phyloP scores from a whole-genome alignment of 352 stramenopile species.

The Saprolegnia parasitica region DNA sequence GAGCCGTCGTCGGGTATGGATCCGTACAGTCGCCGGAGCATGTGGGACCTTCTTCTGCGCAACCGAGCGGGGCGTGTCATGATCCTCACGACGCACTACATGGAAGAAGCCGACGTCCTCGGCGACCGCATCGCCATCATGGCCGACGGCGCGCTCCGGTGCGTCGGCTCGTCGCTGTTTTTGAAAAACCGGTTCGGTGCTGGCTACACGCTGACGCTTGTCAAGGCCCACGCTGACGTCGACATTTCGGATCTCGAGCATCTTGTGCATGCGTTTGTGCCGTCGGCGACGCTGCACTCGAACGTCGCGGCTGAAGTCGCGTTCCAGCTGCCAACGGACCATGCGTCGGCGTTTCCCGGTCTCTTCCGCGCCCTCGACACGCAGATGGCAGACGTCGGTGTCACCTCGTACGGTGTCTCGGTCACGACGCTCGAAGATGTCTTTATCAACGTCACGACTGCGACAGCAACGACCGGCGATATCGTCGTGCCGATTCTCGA shows the following conservation, averaged over 20 bases:
- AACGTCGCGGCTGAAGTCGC: conserved; percentile 71
- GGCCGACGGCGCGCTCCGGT: conserved; percentile 63
- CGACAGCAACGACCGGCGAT: background rate
- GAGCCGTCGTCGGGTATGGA: conserved; percentile 93
- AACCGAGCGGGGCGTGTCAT: conserved; percentile 62
- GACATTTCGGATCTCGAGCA: conserved; percentile 27
- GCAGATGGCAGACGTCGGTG: conserved; percentile 34
- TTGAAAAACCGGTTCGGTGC: conserved; percentile 81
- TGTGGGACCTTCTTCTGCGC: conserved; percentile 84
- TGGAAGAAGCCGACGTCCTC: conserved; percentile 86
- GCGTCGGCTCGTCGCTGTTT: conserved; percentile 62
- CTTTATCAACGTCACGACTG: conserved; percentile 81
- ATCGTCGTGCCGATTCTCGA: background rate
- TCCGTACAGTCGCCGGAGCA: conserved; percentile 88
- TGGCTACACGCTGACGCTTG: conserved; percentile 67
- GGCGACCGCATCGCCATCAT: conserved; percentile 82
- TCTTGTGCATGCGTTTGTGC: conserved; percentile 40
- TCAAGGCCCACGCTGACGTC: conserved; percentile 38
- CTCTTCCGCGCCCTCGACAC: conserved; percentile 79
- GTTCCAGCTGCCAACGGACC: conserved; percentile 66
- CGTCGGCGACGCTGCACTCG: conserved; percentile 39
- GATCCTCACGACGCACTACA: conserved; percentile 86
- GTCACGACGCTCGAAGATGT: conserved; percentile 86
- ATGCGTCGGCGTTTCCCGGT: conserved; percentile 45
- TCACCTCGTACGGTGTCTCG: conserved; percentile 64